Conservation (phyloP, 2,329 filamentous ascomycete genomes). For the Pyrenochaeta sp. region DNA sequence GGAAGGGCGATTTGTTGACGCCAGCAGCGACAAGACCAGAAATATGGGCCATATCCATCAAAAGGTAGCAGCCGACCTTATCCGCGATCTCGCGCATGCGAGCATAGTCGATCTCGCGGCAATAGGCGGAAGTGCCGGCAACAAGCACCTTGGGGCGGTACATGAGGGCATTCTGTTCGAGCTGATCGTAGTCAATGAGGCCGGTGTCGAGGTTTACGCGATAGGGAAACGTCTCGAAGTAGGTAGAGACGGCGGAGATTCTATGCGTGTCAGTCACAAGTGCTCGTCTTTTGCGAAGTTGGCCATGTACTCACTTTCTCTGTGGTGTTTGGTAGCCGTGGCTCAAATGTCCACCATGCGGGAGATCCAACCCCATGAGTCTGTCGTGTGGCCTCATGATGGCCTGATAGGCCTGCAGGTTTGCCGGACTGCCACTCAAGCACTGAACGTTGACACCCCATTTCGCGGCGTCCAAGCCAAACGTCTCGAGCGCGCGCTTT, state of each 20-base stretch:
- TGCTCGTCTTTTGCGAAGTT: neutral
- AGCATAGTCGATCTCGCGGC: constrained; percentile 92
- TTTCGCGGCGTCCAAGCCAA: constrained; percentile 81
- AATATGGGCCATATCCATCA: constrained; percentile 97
- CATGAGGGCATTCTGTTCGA: constrained; percentile 85
- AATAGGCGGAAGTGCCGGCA: constrained; percentile 94
- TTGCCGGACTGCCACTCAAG: constrained; percentile 90
- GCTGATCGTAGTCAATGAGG: constrained; percentile 91
- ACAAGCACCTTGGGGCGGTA: constrained; percentile 97
- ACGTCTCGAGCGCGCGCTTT: constrained; percentile 86
- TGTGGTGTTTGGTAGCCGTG: constrained; percentile 97
- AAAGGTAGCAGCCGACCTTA: constrained; percentile 89
- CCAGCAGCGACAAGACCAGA: constrained; percentile 92
- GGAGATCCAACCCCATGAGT: constrained; percentile 95
- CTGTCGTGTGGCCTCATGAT: constrained; percentile 95
- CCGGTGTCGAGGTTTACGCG: constrained; percentile 89
- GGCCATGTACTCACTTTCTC: constrained; percentile 73
- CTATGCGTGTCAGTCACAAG: constrained; percentile 32
- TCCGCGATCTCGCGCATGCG: constrained; percentile 90
- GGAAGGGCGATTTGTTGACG: constrained; percentile 89
- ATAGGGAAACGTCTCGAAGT: constrained; percentile 98
- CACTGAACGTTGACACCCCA: constrained; percentile 96
- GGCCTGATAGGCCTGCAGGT: constrained; percentile 97
- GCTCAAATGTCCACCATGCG: constrained; percentile 91
- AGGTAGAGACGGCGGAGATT: constrained; percentile 98